Evolutionary conservation across 306 rosid species (phyloP).

Genomic region (Trichosanthes cucumerina): DNA sequence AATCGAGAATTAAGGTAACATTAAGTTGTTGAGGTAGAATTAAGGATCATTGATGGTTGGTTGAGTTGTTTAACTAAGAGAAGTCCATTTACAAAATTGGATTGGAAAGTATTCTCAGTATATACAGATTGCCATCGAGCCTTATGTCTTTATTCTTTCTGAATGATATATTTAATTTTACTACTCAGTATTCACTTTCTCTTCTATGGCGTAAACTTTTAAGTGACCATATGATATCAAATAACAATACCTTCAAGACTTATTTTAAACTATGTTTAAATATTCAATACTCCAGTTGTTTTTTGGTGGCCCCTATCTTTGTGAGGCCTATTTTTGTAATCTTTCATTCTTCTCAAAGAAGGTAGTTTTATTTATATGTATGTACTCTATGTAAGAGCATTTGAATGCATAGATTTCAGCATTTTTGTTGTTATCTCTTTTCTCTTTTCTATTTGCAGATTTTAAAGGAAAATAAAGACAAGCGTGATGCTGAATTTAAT

Average conservation of each 20-base stretch:
- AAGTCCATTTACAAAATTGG: neutral
- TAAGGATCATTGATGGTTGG: neutral
- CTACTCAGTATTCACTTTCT: neutral
- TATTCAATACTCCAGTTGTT: neutral
- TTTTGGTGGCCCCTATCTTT: neutral
- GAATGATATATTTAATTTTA: neutral
- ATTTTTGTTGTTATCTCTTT: neutral
- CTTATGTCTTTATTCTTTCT: neutral
- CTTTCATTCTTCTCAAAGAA: neutral
- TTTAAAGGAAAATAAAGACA: slow-evolving; percentile 83
- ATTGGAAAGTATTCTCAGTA: neutral
- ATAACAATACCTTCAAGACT: neutral
- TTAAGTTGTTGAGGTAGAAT: neutral
- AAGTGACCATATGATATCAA: neutral
- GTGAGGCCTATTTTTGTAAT: neutral
- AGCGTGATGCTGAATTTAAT: slow-evolving; percentile 76
- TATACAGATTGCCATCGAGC: neutral
- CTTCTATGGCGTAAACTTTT: neutral
- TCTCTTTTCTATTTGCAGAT: slow-evolving; percentile 31
- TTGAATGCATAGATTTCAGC: neutral
- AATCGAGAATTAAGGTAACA: neutral
- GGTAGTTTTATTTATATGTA: neutral
- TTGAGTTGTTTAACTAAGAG: neutral
- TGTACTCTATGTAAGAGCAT: neutral
- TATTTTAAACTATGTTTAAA: neutral